Evolutionary conservation across 1,284 basidiomycete genomes (phyloP).

Genomic region (Dichomitus squalens): DNA sequence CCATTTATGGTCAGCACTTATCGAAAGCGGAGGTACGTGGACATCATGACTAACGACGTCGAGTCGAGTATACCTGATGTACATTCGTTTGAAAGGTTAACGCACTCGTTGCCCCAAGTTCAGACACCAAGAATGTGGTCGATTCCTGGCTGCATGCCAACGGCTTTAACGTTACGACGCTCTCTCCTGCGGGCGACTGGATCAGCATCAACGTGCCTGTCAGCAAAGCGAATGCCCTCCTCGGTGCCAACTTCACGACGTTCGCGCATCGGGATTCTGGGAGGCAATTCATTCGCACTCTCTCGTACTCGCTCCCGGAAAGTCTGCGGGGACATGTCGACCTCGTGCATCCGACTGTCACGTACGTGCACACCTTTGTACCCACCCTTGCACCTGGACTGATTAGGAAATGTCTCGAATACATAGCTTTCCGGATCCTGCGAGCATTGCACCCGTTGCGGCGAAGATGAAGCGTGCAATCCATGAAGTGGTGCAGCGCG

Average conservation of each 20-base stretch:
- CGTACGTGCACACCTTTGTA: slow-evolving; percentile 9
- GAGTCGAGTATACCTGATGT: too few species aligned
- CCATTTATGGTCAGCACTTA: slow-evolving; percentile 35
- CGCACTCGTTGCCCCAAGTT: slow-evolving; percentile 36
- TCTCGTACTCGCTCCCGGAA: slow-evolving; percentile 39
- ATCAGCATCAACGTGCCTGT: slow-evolving; percentile 38
- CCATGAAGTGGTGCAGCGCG: slow-evolving; percentile 9
- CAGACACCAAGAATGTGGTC: slow-evolving; percentile 36
- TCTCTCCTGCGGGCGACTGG: slow-evolving; percentile 42
- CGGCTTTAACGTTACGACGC: slow-evolving; percentile 30
- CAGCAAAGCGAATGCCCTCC: slow-evolving; percentile 37
- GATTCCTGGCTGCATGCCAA: slow-evolving; percentile 38
- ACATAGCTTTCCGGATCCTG: neutral
- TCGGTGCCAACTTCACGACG: slow-evolving; percentile 34
- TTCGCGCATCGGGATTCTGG: slow-evolving; percentile 35
- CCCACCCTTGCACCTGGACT: neutral
- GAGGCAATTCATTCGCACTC: slow-evolving; percentile 33
- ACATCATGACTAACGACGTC: neutral
- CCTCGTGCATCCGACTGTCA: slow-evolving; percentile 37
- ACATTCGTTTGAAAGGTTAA: slow-evolving; percentile 33
- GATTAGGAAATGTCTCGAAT: neutral
- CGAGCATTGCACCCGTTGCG: neutral
- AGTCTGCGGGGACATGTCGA: slow-evolving; percentile 36
- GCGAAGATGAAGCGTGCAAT: neutral
- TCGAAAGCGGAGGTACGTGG: slow-evolving; percentile 32